Evolutionary conservation across 768 basidiomycete genomes (phyloP).

Genomic region (Lactarius deliciosus): DNA sequence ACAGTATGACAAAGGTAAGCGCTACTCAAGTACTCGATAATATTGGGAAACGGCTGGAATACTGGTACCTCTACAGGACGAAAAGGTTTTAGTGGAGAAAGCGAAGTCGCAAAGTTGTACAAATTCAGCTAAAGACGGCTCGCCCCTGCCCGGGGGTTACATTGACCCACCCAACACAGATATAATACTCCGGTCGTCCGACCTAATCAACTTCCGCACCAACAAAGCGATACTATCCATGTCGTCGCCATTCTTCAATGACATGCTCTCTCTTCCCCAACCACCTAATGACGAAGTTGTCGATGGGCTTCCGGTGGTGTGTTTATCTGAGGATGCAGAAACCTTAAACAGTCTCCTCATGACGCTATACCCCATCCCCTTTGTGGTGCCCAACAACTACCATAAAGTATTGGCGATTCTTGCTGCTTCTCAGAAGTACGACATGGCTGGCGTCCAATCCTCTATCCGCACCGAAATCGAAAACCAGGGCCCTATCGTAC

Average conservation of each 20-base stretch:
- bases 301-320: constrained; percentile 20
- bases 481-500: not conserved
- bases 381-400: not conserved
- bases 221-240: constrained; percentile 34
- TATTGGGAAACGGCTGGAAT: not conserved
- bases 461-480: not conserved
- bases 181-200: constrained; percentile 34
- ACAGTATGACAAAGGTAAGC: not conserved
- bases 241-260: constrained; percentile 36
- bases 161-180: not conserved
- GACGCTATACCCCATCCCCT: constrained; percentile 3
- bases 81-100: not conserved
- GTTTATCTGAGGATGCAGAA: constrained; percentile 11
- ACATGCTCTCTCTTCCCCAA: constrained; percentile 34
- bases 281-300: constrained; percentile 10
- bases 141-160: not conserved
- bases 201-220: constrained; percentile 34
- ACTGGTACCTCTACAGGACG: not conserved
- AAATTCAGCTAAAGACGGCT: not conserved
- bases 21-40: not conserved
- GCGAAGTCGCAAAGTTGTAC: not conserved
- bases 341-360: constrained; percentile 11
- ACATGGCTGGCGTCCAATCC: constrained; percentile 24
- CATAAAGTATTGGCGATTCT: constrained; percentile 8
- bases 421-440: constrained; percentile 30